Percentiles rank a stretch among this genome's conserved stretches.
These are phyloP conservation scores for Xylaria sp. DNA, from an alignment of 495 filamentous ascomycete species.

Conservation along the genomic window DNA sequence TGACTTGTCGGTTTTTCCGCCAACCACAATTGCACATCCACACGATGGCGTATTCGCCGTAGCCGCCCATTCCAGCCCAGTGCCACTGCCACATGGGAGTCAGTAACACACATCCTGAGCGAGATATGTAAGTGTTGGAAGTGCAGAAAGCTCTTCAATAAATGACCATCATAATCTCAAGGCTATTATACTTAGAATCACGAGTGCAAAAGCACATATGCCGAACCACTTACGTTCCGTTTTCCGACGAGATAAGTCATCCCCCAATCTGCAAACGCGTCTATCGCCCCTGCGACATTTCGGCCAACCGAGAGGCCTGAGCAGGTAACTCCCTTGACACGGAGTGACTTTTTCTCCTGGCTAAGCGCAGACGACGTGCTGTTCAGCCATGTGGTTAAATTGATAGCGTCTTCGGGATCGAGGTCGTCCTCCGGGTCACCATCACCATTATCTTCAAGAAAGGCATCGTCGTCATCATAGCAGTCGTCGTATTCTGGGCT, in stretches of 20 bases:
- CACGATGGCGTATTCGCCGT: background rate
- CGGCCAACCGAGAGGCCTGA: background rate
- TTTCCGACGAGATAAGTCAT: background rate
- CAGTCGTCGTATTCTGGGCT: background rate
- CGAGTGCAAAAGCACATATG: background rate
- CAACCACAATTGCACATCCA: slow-evolving; percentile 8
- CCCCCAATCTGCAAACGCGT: background rate
- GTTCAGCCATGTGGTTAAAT: background rate
- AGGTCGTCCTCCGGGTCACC: background rate
- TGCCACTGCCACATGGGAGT: background rate
- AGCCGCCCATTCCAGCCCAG: background rate
- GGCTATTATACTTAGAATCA: background rate
- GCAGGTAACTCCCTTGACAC: background rate
- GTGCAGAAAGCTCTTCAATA: background rate
- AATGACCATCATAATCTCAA: background rate
- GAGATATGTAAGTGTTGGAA: background rate
- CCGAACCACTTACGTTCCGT: background rate
- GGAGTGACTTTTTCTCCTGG: background rate
- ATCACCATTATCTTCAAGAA: background rate
- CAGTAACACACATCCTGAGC: background rate
- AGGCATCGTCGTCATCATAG: background rate
- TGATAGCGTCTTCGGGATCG: background rate
- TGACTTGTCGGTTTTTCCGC: background rate
- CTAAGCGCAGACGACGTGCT: background rate
- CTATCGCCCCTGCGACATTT: background rate